phyloP scores from a whole-genome alignment of 306 rosid species.

The Hippophae rhamnoides region DNA sequence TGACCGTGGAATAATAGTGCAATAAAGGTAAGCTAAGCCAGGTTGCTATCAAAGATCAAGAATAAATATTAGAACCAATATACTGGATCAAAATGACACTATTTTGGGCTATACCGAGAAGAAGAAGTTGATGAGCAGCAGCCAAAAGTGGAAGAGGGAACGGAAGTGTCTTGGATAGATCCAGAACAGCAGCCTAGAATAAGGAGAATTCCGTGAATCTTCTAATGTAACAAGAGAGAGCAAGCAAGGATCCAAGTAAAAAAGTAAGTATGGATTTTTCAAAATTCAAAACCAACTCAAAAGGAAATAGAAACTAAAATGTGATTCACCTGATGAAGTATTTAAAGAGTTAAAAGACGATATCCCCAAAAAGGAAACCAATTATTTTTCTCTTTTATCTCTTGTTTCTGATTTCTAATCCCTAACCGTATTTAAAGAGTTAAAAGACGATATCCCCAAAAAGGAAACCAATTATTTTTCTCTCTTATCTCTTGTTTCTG shows the following conservation, averaged over 20 bases:
- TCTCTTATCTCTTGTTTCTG: too few species aligned
- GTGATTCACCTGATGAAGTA: neutral
- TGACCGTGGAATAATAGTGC: conserved; percentile 27
- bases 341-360: too few species aligned
- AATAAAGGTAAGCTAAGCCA: conserved; percentile 15
- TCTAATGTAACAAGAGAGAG: conserved; percentile 11
- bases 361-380: too few species aligned
- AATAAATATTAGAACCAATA: conserved; percentile 3
- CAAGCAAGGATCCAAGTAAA: conserved; percentile 3
- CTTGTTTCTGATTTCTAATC: too few species aligned
- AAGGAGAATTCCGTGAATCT: conserved; percentile 16
- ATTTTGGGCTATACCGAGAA: conserved; percentile 46
- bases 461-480: too few species aligned
- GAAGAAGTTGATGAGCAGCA: conserved; percentile 69
- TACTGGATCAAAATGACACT: neutral
- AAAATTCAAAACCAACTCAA: neutral
- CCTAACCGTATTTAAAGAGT: too few species aligned
- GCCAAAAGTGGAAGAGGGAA: conserved; percentile 93
- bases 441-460: too few species aligned
- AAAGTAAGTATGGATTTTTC: neutral
- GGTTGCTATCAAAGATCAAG: conserved; percentile 19
- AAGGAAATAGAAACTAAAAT: neutral
- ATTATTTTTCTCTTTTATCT: too few species aligned
- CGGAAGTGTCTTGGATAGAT: conserved; percentile 56
- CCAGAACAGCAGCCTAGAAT: conserved; percentile 61